These are phyloP conservation scores for Cutaneotrichosporon sp. DNA, from an alignment of 1,284 basidiomycete species.

Conservation along the genomic window DNA sequence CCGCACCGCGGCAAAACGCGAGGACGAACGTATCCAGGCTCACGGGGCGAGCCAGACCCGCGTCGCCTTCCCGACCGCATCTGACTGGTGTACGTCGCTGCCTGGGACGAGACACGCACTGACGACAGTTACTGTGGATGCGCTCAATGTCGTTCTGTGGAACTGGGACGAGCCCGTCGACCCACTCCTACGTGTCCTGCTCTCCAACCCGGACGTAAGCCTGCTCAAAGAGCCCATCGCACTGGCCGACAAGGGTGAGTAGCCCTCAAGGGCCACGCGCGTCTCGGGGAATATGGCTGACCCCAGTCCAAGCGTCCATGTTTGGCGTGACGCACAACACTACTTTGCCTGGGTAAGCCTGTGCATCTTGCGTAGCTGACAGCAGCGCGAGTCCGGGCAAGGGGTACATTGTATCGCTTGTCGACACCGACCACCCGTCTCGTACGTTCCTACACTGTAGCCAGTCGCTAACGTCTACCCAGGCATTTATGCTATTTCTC, in stretches of 20 bases:
- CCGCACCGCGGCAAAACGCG: too few species aligned
- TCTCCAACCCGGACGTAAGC: not conserved
- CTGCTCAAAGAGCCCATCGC: not conserved
- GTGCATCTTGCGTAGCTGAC: not conserved
- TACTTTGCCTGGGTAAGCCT: not conserved
- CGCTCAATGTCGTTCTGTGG: not conserved
- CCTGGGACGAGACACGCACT: not conserved
- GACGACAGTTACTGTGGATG: not conserved
- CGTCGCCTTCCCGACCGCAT: not conserved
- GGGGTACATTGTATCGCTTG: not conserved
- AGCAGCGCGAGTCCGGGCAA: not conserved
- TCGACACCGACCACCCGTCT: not conserved
- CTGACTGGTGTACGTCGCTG: not conserved
- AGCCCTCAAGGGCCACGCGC: too few species aligned
- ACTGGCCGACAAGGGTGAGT: not conserved
- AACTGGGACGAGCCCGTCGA: not conserved
- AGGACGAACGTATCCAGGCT: too few species aligned
- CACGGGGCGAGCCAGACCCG: not conserved
- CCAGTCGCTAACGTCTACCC: not conserved
- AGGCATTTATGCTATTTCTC: constrained; percentile 60
- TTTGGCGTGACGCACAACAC: not conserved
- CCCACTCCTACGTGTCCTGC: not conserved
- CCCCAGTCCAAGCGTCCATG: not conserved
- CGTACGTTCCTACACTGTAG: not conserved
- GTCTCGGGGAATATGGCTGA: not conserved